A percentile compares a stretch with the other conserved stretches of the same genome.
Evolutionary conservation across 345 rosid genomes (phyloP).

Genomic region (Capsella bursapastoris): DNA sequence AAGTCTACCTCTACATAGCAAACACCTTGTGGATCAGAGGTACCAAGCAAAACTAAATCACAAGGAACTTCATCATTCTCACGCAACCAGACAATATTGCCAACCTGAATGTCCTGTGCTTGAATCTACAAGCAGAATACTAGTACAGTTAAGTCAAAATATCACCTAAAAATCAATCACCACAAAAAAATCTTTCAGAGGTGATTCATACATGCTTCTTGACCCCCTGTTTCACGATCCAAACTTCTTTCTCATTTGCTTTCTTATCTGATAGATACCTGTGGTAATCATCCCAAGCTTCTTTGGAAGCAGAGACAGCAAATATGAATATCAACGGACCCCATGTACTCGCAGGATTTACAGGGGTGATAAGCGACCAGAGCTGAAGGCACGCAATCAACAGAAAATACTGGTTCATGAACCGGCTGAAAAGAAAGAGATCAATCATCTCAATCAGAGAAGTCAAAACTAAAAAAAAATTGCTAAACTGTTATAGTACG

Average conservation of each 20-base stretch:
- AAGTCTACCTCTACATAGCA: constrained; percentile 85
- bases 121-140: constrained; percentile 61
- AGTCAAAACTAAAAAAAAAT: not conserved
- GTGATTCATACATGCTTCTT: constrained; percentile 72
- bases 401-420: constrained; percentile 98
- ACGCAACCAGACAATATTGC: constrained; percentile 96
- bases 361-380: constrained; percentile 99
- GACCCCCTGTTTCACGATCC: constrained; percentile 80
- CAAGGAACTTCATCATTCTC: constrained; percentile 99
- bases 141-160: constrained; percentile 18
- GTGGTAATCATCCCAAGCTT: constrained; percentile 99
- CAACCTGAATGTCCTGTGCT: constrained; percentile 89
- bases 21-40: constrained; percentile 91
- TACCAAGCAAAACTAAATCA: constrained; percentile 94
- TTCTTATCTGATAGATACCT: constrained; percentile 93
- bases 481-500: not conserved
- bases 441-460: constrained; percentile 15
- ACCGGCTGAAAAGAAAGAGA: constrained; percentile 74
- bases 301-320: constrained; percentile 95
- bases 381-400: constrained; percentile 99
- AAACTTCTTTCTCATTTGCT: constrained; percentile 95
- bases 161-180: not conserved
- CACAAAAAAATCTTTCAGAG: constrained; percentile 17
- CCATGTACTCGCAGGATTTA: constrained; percentile 99
- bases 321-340: constrained; percentile 95